Evolutionary conservation across 768 basidiomycete species (phyloP).

Genomic region (Lactarius sanguifluus): DNA sequence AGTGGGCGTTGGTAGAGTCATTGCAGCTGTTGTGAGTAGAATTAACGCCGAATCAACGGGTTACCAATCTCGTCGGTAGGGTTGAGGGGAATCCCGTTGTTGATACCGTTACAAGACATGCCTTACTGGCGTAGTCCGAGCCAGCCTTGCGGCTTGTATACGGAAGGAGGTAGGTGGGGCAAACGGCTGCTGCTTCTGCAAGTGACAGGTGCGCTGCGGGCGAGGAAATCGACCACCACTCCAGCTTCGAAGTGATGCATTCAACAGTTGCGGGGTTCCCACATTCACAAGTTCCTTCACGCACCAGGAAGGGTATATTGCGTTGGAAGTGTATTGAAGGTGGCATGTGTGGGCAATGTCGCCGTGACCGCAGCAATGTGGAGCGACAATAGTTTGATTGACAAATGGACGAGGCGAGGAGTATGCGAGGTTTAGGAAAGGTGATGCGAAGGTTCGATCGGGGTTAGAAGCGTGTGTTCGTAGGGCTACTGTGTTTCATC

Average conservation of each 20-base stretch:
- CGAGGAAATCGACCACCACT: background rate
- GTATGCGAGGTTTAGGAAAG: conserved; percentile 16
- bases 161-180: background rate
- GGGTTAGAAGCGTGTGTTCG: background rate
- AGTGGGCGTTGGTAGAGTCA: background rate
- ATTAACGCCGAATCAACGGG: background rate
- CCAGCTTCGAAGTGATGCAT: too few species aligned
- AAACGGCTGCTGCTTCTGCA: background rate
- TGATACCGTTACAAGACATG: background rate
- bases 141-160: background rate
- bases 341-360: conserved; percentile 1
- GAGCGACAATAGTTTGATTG: background rate
- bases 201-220: background rate
- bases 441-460: conserved; percentile 11
- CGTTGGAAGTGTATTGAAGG: background rate
- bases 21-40: background rate
- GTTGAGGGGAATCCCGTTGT: background rate
- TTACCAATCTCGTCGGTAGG: background rate
- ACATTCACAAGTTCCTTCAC: background rate
- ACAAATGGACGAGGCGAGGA: conserved; percentile 12
- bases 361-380: background rate
- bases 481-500: background rate
- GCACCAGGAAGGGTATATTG: background rate
- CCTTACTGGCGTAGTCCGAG: background rate
- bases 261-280: background rate